Conservation (phyloP, 2,329 filamentous ascomycete species). For the Trichoderma sp. region DNA sequence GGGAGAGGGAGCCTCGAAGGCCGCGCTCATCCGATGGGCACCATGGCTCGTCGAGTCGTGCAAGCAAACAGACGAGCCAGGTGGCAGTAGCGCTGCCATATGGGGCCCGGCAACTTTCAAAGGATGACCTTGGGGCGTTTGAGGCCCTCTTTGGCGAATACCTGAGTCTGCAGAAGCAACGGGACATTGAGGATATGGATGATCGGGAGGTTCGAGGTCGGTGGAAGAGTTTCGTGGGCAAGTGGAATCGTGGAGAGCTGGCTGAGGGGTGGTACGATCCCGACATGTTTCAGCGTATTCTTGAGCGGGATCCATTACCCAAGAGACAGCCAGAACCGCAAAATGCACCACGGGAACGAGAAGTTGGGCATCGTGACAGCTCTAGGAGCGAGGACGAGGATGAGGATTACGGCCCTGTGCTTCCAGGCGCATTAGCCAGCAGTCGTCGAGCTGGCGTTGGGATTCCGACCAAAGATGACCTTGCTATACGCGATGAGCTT, state of each 20-base stretch:
- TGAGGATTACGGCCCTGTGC: slow-evolving; percentile 55
- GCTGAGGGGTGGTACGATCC: slow-evolving; percentile 94
- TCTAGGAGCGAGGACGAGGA: slow-evolving; percentile 24
- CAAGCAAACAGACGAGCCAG: neutral
- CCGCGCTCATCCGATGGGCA: slow-evolving; percentile 31
- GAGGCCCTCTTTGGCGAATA: slow-evolving; percentile 79
- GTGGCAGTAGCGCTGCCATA: slow-evolving; percentile 56
- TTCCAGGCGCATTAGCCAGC: slow-evolving; percentile 27
- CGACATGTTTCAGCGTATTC: slow-evolving; percentile 55
- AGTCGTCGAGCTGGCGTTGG: slow-evolving; percentile 49
- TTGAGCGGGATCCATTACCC: slow-evolving; percentile 31
- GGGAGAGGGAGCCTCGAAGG: slow-evolving; percentile 25
- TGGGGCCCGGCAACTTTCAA: slow-evolving; percentile 64
- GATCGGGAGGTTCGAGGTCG: slow-evolving; percentile 77
- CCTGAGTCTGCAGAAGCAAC: slow-evolving; percentile 82
- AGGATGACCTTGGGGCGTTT: slow-evolving; percentile 66
- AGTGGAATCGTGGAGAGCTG: slow-evolving; percentile 90
- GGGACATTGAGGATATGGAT: slow-evolving; percentile 66
- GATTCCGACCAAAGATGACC: slow-evolving; percentile 73
- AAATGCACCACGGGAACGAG: neutral
- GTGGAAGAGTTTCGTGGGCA: slow-evolving; percentile 90
- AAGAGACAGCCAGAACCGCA: neutral
- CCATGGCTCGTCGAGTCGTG: slow-evolving; percentile 19
- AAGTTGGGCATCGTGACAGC: slow-evolving; percentile 6
- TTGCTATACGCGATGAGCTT: slow-evolving; percentile 61